Evolutionary conservation across 257 asterid species (phyloP).

Genomic region (Verbascum thapsus): DNA sequence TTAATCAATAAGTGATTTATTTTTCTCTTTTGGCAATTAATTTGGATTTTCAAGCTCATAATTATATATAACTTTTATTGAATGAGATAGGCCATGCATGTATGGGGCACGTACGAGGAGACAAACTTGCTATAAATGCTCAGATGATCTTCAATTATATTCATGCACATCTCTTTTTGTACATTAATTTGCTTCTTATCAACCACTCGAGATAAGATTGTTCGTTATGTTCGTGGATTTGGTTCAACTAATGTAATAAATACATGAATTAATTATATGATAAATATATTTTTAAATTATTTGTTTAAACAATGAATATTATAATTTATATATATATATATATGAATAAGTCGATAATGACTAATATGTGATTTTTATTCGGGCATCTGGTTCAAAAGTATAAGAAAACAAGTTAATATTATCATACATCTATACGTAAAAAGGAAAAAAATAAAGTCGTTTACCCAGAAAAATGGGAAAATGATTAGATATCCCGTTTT

Average conservation of each 20-base stretch:
- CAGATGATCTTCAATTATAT: background rate
- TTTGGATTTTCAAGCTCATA: background rate
- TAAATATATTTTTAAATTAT: background rate
- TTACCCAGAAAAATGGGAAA: too few species aligned
- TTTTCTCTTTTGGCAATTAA: background rate
- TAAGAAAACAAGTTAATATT: too few species aligned
- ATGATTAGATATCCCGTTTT: too few species aligned
- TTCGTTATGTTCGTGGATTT: background rate
- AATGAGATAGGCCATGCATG: background rate
- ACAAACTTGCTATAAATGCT: slow-evolving; percentile 6
- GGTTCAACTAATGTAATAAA: background rate
- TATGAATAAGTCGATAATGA: too few species aligned
- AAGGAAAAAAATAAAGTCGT: too few species aligned
- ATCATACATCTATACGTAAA: too few species aligned
- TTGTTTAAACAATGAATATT: too few species aligned
- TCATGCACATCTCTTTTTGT: background rate
- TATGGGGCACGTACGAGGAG: background rate
- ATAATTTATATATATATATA: too few species aligned
- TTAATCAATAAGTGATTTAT: too few species aligned
- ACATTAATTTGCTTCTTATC: slow-evolving; percentile 7
- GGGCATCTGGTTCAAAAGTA: too few species aligned
- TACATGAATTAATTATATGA: background rate
- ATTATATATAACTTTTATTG: background rate
- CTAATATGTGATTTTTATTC: too few species aligned
- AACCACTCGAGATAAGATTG: background rate